Base-by-base conservation (phyloP, 495 filamentous ascomycete species). In the Massariosphaeria phaeospora region DNA sequence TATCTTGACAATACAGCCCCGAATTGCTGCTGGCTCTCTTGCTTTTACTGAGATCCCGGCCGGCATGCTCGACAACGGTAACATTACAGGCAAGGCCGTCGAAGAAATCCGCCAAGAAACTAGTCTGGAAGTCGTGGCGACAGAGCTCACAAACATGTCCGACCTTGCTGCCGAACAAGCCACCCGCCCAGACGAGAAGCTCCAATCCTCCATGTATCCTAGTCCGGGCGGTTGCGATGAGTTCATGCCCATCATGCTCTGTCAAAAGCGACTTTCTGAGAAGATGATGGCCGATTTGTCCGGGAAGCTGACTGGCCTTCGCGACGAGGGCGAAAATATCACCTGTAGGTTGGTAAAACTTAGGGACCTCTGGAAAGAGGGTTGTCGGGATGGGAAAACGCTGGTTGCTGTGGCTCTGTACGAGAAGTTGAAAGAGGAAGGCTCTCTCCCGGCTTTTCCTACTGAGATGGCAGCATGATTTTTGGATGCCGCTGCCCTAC, bases 221-320 rank as follows among this genome's bases (percentile, higher is more conserved):
- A 87, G 82, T 33, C 75, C 87, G 2, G 90, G 89, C 0, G 89
- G 81, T 0, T 88, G 86, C 61, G 90, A 95, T 69, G 90, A 95
- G 67, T 87, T 84, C 62, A 84, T 95, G 30, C 83, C 82, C 5
- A 72, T 95, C 27, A 91, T 89, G 63, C 68, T 89, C 52, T 82
- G 84, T 68, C 79, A 89, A 71, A 82, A 84, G 61, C 67, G 79
- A 25, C 77, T 95, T 50, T 75, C 79, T 12, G 74, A 80, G 43
- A 70, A 68, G 20, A 76, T 81, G 60, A 75, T 96, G 59, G 72
- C 80, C 48, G 78, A 81, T 31, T 81, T 86, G 79, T 77, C 80
- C 48, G 89, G 88, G 2, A 86, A 81, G 51, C 69, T 90, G 67
- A 91, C 88, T 3, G 90, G 90, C 1, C 55, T 91, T 58, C 75